These are phyloP conservation scores for Xylaria sp. DNA, from an alignment of 2,329 filamentous ascomycete species.

Conservation along the genomic window DNA sequence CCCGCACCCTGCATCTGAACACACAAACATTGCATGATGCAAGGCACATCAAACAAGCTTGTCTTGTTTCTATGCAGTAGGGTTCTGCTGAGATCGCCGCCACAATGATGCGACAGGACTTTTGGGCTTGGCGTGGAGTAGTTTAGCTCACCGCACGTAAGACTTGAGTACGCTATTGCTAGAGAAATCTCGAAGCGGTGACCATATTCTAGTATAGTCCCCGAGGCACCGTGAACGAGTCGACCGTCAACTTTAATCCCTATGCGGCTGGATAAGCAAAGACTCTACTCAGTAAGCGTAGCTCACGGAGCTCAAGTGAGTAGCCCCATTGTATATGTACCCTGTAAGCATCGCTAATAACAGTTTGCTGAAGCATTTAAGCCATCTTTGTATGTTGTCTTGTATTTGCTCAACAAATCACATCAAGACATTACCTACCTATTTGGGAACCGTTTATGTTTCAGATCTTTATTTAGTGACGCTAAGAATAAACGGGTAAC, in stretches of 20 bases:
- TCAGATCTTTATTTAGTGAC: conserved; percentile 31
- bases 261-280: neutral
- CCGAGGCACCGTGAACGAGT: neutral
- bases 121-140: conserved; percentile 21
- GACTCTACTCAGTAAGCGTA: neutral
- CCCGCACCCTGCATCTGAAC: conserved; percentile 12
- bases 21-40: conserved; percentile 34
- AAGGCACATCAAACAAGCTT: conserved; percentile 32
- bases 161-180: neutral
- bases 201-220: neutral
- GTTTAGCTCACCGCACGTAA: neutral
- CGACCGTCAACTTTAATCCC: neutral
- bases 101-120: conserved; percentile 19
- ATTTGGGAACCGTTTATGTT: conserved; percentile 23
- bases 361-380: neutral
- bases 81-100: conserved; percentile 15
- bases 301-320: neutral
- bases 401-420: neutral
- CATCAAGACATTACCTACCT: conserved; percentile 18
- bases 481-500: conserved; percentile 15
- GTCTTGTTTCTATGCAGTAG: conserved; percentile 12
- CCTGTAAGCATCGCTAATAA: neutral
- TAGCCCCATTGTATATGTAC: neutral
- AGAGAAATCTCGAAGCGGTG: neutral
- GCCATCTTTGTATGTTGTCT: neutral